Percentiles rank a stretch among this genome's conserved stretches.
phyloP scores from a whole-genome alignment of 169 alveolate species.

The Cryptosporidium parvum region DNA sequence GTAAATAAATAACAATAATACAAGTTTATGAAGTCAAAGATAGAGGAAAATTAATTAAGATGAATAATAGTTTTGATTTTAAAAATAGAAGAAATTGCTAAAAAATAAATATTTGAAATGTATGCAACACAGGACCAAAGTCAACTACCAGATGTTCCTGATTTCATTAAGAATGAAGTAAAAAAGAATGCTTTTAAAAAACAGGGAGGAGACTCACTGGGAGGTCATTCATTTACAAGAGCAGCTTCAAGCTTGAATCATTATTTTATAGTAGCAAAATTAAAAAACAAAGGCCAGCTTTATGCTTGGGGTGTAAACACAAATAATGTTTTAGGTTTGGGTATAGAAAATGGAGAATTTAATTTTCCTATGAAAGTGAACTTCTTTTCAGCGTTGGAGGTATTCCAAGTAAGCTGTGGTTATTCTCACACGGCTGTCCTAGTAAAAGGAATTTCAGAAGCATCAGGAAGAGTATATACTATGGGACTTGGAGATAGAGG shows the following conservation, averaged over 20 bases:
- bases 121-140: slow-evolving; percentile 2
- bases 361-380: slow-evolving; percentile 42
- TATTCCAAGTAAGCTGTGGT: slow-evolving; percentile 63
- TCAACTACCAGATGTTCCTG: slow-evolving; percentile 34
- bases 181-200: slow-evolving; percentile 4
- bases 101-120: not conserved
- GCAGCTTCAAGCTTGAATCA: slow-evolving; percentile 51
- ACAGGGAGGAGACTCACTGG: slow-evolving; percentile 30
- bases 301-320: slow-evolving; percentile 49
- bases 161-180: slow-evolving; percentile 31
- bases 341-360: slow-evolving; percentile 29
- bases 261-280: slow-evolving; percentile 39
- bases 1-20: too few species aligned
- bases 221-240: slow-evolving; percentile 51
- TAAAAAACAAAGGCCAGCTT: slow-evolving; percentile 38
- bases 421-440: slow-evolving; percentile 51
- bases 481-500: slow-evolving; percentile 71
- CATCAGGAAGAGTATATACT: slow-evolving; percentile 46
- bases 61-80: not conserved
- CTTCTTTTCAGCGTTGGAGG: slow-evolving; percentile 33
- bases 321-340: slow-evolving; percentile 45
- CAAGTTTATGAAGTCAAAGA: too few species aligned
- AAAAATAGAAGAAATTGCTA: not conserved
- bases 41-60: not conserved
- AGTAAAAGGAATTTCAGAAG: slow-evolving; percentile 20